Percentiles rank a stretch among this genome's conserved stretches.
Evolutionary conservation across 495 filamentous ascomycete species (phyloP).

Genomic region (Diplogelasinospora grovesii): DNA sequence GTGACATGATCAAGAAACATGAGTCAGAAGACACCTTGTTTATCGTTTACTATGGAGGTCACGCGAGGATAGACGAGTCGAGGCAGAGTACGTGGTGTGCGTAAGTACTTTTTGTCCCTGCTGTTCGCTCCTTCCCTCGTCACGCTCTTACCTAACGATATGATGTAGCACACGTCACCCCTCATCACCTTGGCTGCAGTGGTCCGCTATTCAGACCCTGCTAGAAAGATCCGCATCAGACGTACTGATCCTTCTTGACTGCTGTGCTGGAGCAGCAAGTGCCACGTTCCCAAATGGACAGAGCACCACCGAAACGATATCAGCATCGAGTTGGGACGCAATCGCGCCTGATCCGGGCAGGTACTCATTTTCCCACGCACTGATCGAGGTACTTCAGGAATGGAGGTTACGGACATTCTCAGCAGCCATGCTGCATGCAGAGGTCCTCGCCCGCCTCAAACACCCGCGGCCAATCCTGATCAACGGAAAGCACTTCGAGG

Average conservation of each 20-base stretch:
- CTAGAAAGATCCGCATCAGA: constrained; percentile 47
- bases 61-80: constrained; percentile 45
- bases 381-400: constrained; percentile 46
- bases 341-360: constrained; percentile 45
- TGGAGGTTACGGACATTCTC: constrained; percentile 42
- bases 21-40: constrained; percentile 43
- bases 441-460: constrained; percentile 45
- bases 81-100: constrained; percentile 49
- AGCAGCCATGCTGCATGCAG: constrained; percentile 46
- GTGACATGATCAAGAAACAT: constrained; percentile 43
- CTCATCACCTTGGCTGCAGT: constrained; percentile 42
- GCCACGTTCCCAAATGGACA: constrained; percentile 41
- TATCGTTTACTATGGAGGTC: constrained; percentile 49
- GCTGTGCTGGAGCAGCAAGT: constrained; percentile 46
- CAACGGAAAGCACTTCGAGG: constrained; percentile 45
- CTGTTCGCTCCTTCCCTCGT: not conserved
- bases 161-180: constrained; percentile 20
- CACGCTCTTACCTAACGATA: too few relatives aligned
- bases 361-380: constrained; percentile 45
- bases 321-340: constrained; percentile 47
- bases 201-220: constrained; percentile 49
- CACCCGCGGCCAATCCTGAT: constrained; percentile 43
- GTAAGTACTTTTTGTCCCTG: constrained; percentile 20
- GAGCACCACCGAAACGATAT: constrained; percentile 48
- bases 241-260: constrained; percentile 47